Conservation (phyloP, 306 rosid species). For the Oemleria cerasiformis region DNA sequence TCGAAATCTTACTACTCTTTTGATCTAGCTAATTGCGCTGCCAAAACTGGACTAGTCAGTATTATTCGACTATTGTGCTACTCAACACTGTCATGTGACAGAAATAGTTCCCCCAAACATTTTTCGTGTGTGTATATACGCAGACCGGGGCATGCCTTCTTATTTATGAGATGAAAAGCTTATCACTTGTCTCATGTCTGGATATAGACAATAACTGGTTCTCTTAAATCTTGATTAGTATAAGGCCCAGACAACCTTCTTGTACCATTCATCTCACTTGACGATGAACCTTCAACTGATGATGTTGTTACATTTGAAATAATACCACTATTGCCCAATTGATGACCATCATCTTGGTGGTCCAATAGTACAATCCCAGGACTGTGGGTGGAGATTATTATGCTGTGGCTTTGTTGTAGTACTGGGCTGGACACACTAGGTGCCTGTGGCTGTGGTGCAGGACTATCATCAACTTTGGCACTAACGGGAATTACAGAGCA, state of each 20-base stretch:
- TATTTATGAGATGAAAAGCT: slow-evolving; percentile 2
- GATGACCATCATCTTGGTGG: neutral
- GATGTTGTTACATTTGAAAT: neutral
- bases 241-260: neutral
- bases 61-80: neutral
- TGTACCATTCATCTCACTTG: neutral
- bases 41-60: slow-evolving; percentile 5
- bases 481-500: slow-evolving; percentile 49
- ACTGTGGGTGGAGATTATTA: slow-evolving; percentile 12
- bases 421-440: neutral
- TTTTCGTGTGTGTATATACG: neutral
- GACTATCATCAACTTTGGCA: slow-evolving; percentile 8
- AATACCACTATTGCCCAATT: neutral
- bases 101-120: neutral
- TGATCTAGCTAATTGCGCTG: neutral
- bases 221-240: slow-evolving; percentile 16
- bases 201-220: slow-evolving; percentile 28
- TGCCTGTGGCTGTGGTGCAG: neutral
- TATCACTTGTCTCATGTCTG: neutral
- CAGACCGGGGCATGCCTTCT: neutral
- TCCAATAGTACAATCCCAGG: slow-evolving; percentile 20
- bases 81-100: neutral
- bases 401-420: slow-evolving; percentile 4
- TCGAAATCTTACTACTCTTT: neutral
- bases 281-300: slow-evolving; percentile 11